Evolutionary conservation across 2,329 filamentous ascomycete species (phyloP).

Genomic region (Leptographium wingfieldii): DNA sequence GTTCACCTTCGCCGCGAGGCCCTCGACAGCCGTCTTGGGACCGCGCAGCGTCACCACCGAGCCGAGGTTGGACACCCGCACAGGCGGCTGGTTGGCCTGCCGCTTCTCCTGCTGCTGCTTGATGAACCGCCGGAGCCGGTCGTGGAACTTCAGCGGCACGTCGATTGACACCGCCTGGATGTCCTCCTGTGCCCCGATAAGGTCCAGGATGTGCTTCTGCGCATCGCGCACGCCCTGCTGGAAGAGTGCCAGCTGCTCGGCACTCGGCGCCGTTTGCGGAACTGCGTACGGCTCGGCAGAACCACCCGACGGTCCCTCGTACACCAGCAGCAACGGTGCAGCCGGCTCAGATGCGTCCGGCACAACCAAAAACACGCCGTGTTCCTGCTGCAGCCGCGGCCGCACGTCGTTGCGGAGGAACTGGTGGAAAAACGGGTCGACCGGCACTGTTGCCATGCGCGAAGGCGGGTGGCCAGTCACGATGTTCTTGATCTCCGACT

Average conservation of each 20-base stretch:
- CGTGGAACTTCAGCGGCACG: slow-evolving; percentile 49
- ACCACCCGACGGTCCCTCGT: slow-evolving; percentile 42
- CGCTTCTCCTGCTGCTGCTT: slow-evolving; percentile 49
- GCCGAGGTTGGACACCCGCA: slow-evolving; percentile 45
- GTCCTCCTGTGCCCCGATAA: slow-evolving; percentile 46
- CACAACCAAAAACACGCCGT: slow-evolving; percentile 61
- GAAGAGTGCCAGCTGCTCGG: slow-evolving; percentile 39
- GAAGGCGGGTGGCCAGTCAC: slow-evolving; percentile 63
- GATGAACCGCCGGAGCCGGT: slow-evolving; percentile 50
- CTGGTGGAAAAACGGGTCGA: slow-evolving; percentile 70
- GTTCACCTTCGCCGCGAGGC: slow-evolving; percentile 58
- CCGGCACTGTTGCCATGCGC: slow-evolving; percentile 51
- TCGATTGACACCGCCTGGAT: slow-evolving; percentile 39
- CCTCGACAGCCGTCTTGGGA: slow-evolving; percentile 58
- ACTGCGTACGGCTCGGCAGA: slow-evolving; percentile 36
- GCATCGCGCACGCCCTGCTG: slow-evolving; percentile 43
- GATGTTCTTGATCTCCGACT: slow-evolving; percentile 61
- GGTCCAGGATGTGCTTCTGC: slow-evolving; percentile 40
- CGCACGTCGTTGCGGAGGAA: slow-evolving; percentile 55
- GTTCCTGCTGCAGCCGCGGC: slow-evolving; percentile 50
- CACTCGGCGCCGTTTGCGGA: slow-evolving; percentile 35
- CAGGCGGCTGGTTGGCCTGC: slow-evolving; percentile 43
- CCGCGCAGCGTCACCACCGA: slow-evolving; percentile 63
- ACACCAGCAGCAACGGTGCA: slow-evolving; percentile 58
- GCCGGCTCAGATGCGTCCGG: slow-evolving; percentile 49